Evolutionary conservation across 75 land plant species (phyloP).

Genomic region (Sequoiadendron giganteum): DNA sequence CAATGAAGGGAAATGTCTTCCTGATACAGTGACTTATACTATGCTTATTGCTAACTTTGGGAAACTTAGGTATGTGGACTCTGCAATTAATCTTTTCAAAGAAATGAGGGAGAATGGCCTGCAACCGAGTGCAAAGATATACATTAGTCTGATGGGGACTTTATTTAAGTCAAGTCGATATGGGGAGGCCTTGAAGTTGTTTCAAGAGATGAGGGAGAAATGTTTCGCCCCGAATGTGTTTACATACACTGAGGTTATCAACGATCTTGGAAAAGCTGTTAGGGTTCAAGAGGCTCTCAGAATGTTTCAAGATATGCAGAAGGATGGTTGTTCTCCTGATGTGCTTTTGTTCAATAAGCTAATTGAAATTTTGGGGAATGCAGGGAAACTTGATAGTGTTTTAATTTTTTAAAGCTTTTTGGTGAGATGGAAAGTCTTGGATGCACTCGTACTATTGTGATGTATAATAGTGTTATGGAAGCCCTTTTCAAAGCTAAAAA

Average conservation of each 20-base stretch:
- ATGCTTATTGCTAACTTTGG: conserved; percentile 54
- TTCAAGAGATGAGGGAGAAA: conserved; percentile 63
- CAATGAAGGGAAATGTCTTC: conserved; percentile 60
- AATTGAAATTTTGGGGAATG: conserved; percentile 60
- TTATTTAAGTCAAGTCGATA: conserved; percentile 56
- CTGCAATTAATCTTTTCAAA: conserved; percentile 56
- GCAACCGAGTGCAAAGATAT: conserved; percentile 63
- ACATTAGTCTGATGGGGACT: conserved; percentile 60
- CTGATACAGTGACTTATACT: conserved; percentile 66
- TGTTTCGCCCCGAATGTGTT: conserved; percentile 53
- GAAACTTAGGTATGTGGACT: conserved; percentile 52
- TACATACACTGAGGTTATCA: conserved; percentile 84
- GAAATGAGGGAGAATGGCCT: conserved; percentile 66
- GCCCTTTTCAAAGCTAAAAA: conserved; percentile 47
- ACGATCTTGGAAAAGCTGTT: conserved; percentile 64
- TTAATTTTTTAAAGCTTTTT: conserved; percentile 51
- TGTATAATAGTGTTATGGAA: conserved; percentile 65
- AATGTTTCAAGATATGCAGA: conserved; percentile 53
- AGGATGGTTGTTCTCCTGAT: conserved; percentile 74
- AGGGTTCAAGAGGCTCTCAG: conserved; percentile 68
- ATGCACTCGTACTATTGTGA: conserved; percentile 59
- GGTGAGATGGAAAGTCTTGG: conserved; percentile 54
- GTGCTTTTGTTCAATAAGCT: conserved; percentile 77
- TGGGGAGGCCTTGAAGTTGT: conserved; percentile 53
- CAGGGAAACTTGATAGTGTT: conserved; percentile 63